Percentiles rank a stretch among this genome's conserved stretches.
These are phyloP conservation scores for Wallemia ichthyophaga DNA, from an alignment of 1,284 basidiomycete genomes.

Conservation along the genomic window DNA sequence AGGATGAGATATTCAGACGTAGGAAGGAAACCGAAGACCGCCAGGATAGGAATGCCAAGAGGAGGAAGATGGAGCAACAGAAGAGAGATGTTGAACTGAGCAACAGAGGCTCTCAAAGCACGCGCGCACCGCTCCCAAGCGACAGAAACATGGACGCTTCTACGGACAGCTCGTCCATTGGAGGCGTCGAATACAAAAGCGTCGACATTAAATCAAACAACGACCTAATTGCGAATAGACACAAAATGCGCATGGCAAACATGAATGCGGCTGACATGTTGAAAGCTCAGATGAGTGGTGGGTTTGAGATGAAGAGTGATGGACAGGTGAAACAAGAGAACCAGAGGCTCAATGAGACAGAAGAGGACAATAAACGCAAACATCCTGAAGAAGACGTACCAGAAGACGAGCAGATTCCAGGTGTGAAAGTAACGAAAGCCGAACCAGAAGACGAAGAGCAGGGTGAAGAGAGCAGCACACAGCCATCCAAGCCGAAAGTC, in stretches of 20 bases:
- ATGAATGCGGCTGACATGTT: conserved; percentile 78
- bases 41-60: conserved; percentile 62
- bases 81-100: conserved; percentile 18
- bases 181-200: background rate
- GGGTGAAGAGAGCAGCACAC: conserved; percentile 14
- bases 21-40: conserved; percentile 82
- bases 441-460: conserved; percentile 5
- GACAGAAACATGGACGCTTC: conserved; percentile 13
- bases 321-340: background rate
- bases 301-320: conserved; percentile 25
- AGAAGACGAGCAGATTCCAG: background rate
- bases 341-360: background rate
- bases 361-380: conserved; percentile 5
- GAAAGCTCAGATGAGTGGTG: conserved; percentile 57
- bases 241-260: conserved; percentile 76
- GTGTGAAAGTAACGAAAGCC: conserved; percentile 1
- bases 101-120: conserved; percentile 4
- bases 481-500: conserved; percentile 32
- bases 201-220: background rate
- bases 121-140: conserved; percentile 2
- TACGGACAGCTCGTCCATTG: background rate
- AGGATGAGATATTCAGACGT: conserved; percentile 82
- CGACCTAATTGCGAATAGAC: conserved; percentile 59
- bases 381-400: background rate
- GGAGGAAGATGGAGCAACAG: conserved; percentile 48